A percentile compares a stretch with the other conserved stretches of the same genome.
Conservation (phyloP, 345 rosid genomes). For the Luvunga scandens region DNA sequence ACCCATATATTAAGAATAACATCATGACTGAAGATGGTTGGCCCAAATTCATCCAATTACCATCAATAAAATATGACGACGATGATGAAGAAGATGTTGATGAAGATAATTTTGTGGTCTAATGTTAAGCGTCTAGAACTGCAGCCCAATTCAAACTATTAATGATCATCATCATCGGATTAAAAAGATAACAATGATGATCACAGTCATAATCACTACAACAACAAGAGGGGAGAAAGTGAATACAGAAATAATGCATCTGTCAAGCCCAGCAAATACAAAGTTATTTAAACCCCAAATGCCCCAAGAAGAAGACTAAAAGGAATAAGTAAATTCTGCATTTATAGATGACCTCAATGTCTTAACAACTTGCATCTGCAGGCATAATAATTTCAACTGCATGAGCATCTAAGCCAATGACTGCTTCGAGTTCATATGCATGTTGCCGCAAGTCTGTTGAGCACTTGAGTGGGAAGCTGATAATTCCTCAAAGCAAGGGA, state of each 20-base stretch:
- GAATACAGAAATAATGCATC: background rate
- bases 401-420: slow-evolving; percentile 57
- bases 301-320: background rate
- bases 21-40: too few species aligned
- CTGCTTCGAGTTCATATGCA: slow-evolving; percentile 90
- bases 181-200: background rate
- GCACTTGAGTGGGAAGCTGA: slow-evolving; percentile 73
- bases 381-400: slow-evolving; percentile 74
- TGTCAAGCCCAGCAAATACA: background rate
- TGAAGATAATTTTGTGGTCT: too few species aligned
- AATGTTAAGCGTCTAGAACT: too few species aligned
- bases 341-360: slow-evolving; percentile 63
- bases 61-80: too few species aligned
- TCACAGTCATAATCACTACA: background rate
- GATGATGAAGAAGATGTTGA: too few species aligned
- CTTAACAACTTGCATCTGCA: slow-evolving; percentile 18
- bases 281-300: background rate
- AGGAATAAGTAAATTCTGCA: background rate
- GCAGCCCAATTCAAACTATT: background rate
- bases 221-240: background rate
- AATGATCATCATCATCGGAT: background rate
- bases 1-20: background rate
- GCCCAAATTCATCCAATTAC: too few species aligned
- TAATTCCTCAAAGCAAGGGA: slow-evolving; percentile 60
- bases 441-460: slow-evolving; percentile 91